These are phyloP conservation scores for Lotmaria passim DNA, from an alignment of 208 protist species.

Conservation along the genomic window DNA sequence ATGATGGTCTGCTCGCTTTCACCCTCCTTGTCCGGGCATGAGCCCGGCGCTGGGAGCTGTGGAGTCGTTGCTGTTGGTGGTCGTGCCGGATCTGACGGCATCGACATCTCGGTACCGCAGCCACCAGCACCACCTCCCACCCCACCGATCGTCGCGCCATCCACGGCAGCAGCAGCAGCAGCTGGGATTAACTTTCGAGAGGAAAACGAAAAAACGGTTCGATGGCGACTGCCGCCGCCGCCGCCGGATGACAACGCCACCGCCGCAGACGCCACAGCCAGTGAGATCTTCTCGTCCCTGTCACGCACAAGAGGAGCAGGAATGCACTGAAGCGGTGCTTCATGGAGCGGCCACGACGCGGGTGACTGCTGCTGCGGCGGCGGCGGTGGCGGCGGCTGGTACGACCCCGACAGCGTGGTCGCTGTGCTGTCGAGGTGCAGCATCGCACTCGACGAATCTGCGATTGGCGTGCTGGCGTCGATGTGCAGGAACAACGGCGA, in stretches of 20 bases:
- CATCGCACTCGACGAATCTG: not conserved
- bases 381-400: not conserved
- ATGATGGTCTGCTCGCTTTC: not conserved
- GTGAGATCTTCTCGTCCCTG: not conserved
- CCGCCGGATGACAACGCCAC: not conserved
- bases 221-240: constrained; percentile 9
- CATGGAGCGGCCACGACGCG: constrained; percentile 7
- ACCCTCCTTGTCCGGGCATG: not conserved
- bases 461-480: not conserved
- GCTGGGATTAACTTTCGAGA: constrained; percentile 11
- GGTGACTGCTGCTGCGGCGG: not conserved
- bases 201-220: constrained; percentile 33
- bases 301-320: not conserved
- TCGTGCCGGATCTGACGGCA: too few species aligned
- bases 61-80: too few species aligned
- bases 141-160: too few species aligned
- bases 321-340: not conserved
- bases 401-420: not conserved
- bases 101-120: too few species aligned
- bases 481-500: too few species aligned
- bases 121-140: too few species aligned
- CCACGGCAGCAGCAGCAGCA: not conserved
- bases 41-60: not conserved
- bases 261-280: constrained; percentile 3
- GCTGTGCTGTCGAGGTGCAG: not conserved